Evolutionary conservation across 345 rosid species (phyloP), one percentile per base, ranked within the genome.

Genomic region (Gossypium herbaceum): DNA sequence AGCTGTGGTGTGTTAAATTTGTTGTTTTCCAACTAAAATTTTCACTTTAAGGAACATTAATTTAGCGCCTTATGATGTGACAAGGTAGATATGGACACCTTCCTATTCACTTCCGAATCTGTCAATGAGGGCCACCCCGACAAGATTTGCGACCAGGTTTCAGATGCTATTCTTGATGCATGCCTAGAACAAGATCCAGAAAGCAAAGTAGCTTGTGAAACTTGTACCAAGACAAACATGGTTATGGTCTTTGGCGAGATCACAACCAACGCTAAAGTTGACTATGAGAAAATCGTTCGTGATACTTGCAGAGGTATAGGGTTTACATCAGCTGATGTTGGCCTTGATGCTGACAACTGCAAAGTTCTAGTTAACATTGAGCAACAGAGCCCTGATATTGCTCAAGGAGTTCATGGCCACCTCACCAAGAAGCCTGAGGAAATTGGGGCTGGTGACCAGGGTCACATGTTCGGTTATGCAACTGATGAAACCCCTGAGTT

Each of bases 401-500:
- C 96, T 29, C 96, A 88, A 68, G 97, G 97, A 64, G 92, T 91
- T 72, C 97, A 91, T 43, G 97, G 97, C 4, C 97, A 88, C 72
- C 85, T 91, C 51, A 83, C 88, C 71, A 91, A 91, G 75, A 89
- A 86, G 75, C 93, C 97, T 20, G 94, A 91, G 79, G 93, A 91
- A n/a, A 91, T 91, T 56, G 96, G 96, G 39, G 96, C 96, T 73
- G 97, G 97, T 73, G 96, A 91, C 70, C 93, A 90, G 52, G 94
- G 92, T 4, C 94, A 90, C 76, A 91, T 91, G 93, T 91, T 91
- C 55, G 93, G 96, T 3, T 90, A 90, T 66, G 95, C 94, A n/a
- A 84, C 94, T 0, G 92, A 90, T 74, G 92, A 90, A 71, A 90
- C 94, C 3, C 88, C 91, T 11, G 95, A 90, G 82, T 77, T 88